A percentile compares a stretch with the other conserved stretches of the same genome.
phyloP scores from a whole-genome alignment of 2,329 filamentous ascomycete genomes.

The Fusarium concolor region DNA sequence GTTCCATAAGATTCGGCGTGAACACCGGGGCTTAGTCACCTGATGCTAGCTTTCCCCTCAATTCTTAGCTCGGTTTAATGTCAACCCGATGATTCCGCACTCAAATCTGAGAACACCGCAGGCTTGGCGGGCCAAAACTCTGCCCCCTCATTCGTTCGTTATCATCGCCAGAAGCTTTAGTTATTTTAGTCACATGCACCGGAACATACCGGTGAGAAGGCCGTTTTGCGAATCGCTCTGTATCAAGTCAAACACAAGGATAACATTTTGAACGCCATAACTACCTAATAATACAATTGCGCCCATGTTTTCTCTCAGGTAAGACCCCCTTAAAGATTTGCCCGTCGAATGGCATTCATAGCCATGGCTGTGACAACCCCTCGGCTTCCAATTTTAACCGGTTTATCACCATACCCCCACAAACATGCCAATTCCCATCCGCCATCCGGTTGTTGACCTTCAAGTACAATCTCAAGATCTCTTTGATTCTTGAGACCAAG shows the following conservation, averaged over 20 bases:
- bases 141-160: background rate
- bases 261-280: too few relatives aligned
- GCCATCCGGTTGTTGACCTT: background rate
- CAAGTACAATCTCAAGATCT: background rate
- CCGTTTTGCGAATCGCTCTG: background rate
- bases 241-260: too few relatives aligned
- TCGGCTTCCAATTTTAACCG: conserved; percentile 5
- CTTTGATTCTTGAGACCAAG: background rate
- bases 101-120: background rate
- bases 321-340: background rate
- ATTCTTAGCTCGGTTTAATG: conserved; percentile 9
- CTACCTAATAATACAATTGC: too few relatives aligned
- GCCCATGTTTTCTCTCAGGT: too few relatives aligned
- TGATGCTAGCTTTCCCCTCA: conserved; percentile 9
- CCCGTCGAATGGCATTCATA: conserved; percentile 2
- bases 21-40: background rate
- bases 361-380: conserved; percentile 17
- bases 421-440: conserved; percentile 10
- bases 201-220: background rate
- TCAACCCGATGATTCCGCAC: conserved; percentile 1
- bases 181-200: too few relatives aligned
- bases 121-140: rapidly evolving
- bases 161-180: too few relatives aligned
- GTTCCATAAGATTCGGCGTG: background rate
- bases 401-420: background rate